phyloP scores from a whole-genome alignment of 345 rosid genomes.

The Gossypium longicalyx region DNA sequence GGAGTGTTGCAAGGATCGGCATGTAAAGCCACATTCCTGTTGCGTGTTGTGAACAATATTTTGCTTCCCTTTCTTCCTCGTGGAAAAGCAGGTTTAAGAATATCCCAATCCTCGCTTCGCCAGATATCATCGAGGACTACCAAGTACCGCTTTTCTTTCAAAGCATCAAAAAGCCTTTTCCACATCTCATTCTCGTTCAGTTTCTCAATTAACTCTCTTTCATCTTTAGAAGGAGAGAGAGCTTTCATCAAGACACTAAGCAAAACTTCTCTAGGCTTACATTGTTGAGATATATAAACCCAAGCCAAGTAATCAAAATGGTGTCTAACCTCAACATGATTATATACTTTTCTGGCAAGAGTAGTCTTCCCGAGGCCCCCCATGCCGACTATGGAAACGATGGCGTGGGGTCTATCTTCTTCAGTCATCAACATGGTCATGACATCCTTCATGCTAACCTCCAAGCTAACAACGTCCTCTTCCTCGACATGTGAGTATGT shows the following conservation, averaged over 20 bases:
- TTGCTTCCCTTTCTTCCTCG: not conserved
- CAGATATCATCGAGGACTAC: conserved; percentile 20
- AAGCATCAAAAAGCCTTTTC: not conserved
- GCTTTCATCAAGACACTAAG: conserved; percentile 22
- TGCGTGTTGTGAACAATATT: conserved; percentile 4
- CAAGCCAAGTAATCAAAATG: not conserved
- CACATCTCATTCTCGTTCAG: not conserved
- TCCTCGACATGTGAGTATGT: not conserved
- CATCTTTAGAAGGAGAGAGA: not conserved
- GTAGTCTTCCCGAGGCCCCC: conserved; percentile 30
- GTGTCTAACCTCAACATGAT: not conserved
- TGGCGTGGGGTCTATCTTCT: conserved; percentile 4
- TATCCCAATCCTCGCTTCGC: not conserved
- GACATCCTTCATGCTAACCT: not conserved
- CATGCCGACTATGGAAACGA: conserved; percentile 32
- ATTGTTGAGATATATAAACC: conserved; percentile 20
- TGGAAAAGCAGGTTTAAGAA: conserved; percentile 4
- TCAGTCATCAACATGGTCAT: not conserved
- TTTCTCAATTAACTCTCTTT: not conserved
- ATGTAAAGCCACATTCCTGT: not conserved
- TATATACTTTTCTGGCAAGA: not conserved
- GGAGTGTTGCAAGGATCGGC: not conserved
- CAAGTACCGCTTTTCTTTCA: not conserved
- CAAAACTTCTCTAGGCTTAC: conserved; percentile 23
- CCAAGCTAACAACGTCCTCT: not conserved